These are phyloP conservation scores for Colletotrichum caudatum DNA, from an alignment of 2,329 filamentous ascomycete genomes.

Conservation along the genomic window DNA sequence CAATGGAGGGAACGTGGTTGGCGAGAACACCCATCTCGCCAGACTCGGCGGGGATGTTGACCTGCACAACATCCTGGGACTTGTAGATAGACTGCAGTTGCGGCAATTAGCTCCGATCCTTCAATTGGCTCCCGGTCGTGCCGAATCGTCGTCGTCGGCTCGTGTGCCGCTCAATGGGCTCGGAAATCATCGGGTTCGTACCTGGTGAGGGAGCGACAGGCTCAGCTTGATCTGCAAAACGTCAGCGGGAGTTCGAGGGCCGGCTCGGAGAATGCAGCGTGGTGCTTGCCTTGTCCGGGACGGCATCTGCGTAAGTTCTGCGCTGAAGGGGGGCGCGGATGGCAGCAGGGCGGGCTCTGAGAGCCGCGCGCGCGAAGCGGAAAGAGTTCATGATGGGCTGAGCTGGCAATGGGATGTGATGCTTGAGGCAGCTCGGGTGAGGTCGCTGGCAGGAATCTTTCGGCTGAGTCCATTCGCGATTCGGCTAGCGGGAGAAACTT, in stretches of 20 bases:
- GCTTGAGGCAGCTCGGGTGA: conserved; percentile 57
- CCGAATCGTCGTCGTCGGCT: conserved; percentile 22
- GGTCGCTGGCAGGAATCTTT: conserved; percentile 63
- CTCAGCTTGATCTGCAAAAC: conserved; percentile 87
- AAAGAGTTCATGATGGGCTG: conserved; percentile 88
- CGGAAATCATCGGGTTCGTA: conserved; percentile 63
- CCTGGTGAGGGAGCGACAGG: conserved; percentile 97
- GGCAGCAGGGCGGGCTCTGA: conserved; percentile 83
- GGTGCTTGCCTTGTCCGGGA: conserved; percentile 78
- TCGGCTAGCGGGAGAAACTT: conserved; percentile 54
- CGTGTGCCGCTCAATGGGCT: conserved; percentile 10
- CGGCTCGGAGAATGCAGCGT: conserved; percentile 44
- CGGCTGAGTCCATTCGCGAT: conserved; percentile 55
- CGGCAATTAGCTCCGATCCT: conserved; percentile 62
- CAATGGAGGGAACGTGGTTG: conserved; percentile 98
- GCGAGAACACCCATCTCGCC: conserved; percentile 99
- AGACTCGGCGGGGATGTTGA: conserved; percentile 98
- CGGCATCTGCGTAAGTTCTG: conserved; percentile 90
- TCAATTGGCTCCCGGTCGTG: conserved; percentile 45
- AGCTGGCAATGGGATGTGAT: conserved; percentile 63
- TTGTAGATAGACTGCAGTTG: conserved; percentile 75
- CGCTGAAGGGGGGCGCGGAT: conserved; percentile 83
- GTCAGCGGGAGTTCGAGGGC: conserved; percentile 46
- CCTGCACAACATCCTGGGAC: conserved; percentile 83
- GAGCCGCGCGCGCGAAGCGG: conserved; percentile 89